Evolutionary conservation across 805 yeast species (phyloP).

Genomic region (Lipomyces lipofer): DNA sequence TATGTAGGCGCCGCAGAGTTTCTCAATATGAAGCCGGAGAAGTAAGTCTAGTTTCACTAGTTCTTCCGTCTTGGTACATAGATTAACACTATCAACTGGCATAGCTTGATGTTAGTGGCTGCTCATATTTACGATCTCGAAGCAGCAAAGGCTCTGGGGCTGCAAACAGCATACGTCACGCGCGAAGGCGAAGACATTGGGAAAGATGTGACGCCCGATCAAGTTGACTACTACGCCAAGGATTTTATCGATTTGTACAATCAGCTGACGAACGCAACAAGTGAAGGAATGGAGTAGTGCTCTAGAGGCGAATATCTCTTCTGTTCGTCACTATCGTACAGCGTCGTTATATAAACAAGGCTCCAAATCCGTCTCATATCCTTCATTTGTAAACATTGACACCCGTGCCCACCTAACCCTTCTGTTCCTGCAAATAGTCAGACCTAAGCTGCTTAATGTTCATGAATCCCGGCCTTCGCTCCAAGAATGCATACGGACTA

Average conservation of each 20-base stretch:
- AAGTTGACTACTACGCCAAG: conserved; percentile 16
- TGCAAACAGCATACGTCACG: conserved; percentile 23
- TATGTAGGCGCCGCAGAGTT: conserved; percentile 25
- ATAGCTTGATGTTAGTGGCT: conserved; percentile 29
- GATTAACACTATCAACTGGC: no score
- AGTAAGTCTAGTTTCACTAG: conserved; percentile 2
- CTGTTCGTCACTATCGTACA: not conserved
- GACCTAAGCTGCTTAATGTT: conserved; percentile 11
- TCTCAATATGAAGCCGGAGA: conserved; percentile 25
- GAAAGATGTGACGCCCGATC: conserved; percentile 7
- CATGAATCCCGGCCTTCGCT: conserved; percentile 17
- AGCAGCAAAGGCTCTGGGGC: conserved; percentile 21
- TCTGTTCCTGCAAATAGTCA: not conserved
- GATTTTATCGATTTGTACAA: conserved; percentile 17
- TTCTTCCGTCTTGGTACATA: not conserved
- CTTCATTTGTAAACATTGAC: not conserved
- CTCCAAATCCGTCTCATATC: not conserved
- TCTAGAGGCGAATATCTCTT: no score
- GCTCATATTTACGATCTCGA: conserved; percentile 29
- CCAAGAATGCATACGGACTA: conserved; percentile 27
- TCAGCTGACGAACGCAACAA: conserved; percentile 5
- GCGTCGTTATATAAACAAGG: no score
- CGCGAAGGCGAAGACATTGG: conserved; percentile 25
- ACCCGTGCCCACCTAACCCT: not conserved
- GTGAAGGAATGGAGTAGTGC: not conserved